A percentile compares a stretch with the other conserved stretches of the same genome.
These are phyloP conservation scores for Mycena capillaripes DNA, from an alignment of 768 basidiomycete genomes.

Conservation along the genomic window DNA sequence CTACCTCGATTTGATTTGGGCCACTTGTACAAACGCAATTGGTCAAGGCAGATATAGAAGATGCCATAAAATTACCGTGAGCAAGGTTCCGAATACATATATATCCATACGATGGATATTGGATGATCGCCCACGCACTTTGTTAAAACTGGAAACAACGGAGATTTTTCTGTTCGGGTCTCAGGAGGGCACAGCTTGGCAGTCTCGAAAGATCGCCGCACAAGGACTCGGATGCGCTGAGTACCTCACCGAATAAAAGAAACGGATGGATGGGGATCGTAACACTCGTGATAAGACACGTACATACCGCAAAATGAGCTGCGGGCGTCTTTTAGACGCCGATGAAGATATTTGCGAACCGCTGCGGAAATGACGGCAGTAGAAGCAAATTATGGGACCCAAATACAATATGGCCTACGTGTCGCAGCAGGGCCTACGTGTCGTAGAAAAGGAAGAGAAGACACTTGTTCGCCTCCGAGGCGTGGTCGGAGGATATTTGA, in stretches of 20 bases:
- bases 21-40: not conserved
- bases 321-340: too few relatives aligned
- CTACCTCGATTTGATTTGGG: not conserved
- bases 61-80: not conserved
- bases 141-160: not conserved
- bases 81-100: not conserved
- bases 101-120: not conserved
- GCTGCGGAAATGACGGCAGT: not conserved
- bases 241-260: not conserved
- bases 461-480: too few relatives aligned
- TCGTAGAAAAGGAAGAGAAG: not conserved
- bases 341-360: not conserved
- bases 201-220: not conserved
- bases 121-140: not conserved
- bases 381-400: not conserved
- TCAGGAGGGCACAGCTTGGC: not conserved
- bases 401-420: not conserved
- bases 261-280: not conserved
- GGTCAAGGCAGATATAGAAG: not conserved
- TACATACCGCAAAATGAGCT: not conserved
- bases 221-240: not conserved
- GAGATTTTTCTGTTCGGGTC: not conserved
- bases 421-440: not conserved
- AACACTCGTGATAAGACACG: not conserved
- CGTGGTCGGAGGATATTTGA: too few relatives aligned